These are phyloP conservation scores for Galeopsis tetrahit DNA, from an alignment of 257 asterid genomes.

Conservation along the genomic window DNA sequence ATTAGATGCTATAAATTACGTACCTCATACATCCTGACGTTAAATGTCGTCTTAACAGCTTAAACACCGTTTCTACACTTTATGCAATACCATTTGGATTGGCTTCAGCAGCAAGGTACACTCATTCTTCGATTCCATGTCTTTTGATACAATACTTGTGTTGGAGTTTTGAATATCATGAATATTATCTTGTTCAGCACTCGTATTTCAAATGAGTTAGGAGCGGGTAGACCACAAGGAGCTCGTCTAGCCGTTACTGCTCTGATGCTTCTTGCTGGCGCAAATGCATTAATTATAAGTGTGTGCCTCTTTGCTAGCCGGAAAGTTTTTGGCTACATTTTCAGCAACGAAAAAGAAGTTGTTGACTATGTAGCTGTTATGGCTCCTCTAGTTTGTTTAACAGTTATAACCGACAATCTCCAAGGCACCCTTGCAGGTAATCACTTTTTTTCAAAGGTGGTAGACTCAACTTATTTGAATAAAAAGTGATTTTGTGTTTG, in stretches of 20 bases:
- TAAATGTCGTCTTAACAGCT: constrained; percentile 41
- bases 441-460: too few species aligned
- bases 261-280: constrained; percentile 55
- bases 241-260: constrained; percentile 60
- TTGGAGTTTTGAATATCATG: not conserved
- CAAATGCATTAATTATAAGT: constrained; percentile 50
- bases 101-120: constrained; percentile 75
- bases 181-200: constrained; percentile 52
- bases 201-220: constrained; percentile 80
- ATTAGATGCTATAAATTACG: not conserved
- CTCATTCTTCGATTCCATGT: not conserved
- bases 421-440: constrained; percentile 79
- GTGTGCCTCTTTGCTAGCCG: constrained; percentile 57
- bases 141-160: not conserved
- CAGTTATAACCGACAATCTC: constrained; percentile 58
- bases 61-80: constrained; percentile 59
- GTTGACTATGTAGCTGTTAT: constrained; percentile 65
- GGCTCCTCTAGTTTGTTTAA: constrained; percentile 76
- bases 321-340: constrained; percentile 68
- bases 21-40: not conserved
- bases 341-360: constrained; percentile 82
- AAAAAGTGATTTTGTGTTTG: too few species aligned
- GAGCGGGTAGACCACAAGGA: constrained; percentile 69
- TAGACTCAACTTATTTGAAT: too few species aligned
- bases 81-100: constrained; percentile 77